Conservation (phyloP, 805 yeast species). For the Metschnikowia kunwiensis region DNA sequence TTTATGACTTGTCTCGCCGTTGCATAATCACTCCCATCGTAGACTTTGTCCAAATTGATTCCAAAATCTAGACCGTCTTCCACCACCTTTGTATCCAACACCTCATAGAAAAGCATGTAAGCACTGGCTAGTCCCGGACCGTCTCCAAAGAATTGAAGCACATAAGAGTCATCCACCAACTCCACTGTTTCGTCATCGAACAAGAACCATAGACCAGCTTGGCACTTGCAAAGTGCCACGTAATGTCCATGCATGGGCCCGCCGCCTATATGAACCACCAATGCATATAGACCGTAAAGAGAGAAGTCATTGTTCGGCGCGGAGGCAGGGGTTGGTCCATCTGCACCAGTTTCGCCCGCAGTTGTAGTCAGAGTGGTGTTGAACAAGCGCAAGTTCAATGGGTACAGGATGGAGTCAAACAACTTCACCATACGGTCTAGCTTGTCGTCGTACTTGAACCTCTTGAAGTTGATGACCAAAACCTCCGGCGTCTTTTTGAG, state of each 20-base stretch:
- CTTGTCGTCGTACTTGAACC: conserved; percentile 88
- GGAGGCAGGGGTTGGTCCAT: background rate
- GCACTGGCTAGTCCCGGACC: conserved; percentile 88
- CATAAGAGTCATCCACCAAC: conserved; percentile 77
- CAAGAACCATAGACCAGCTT: conserved; percentile 78
- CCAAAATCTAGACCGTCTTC: conserved; percentile 38
- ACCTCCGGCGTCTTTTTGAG: conserved; percentile 73
- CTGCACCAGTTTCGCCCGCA: conserved; percentile 3
- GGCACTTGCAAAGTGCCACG: conserved; percentile 79
- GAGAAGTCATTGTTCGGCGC: conserved; percentile 35
- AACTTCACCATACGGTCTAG: conserved; percentile 79
- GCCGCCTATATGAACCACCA: conserved; percentile 93
- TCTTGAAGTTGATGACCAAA: conserved; percentile 78
- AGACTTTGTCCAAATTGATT: conserved; percentile 75
- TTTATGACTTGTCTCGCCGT: conserved; percentile 12
- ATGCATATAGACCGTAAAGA: conserved; percentile 76
- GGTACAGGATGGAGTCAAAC: conserved; percentile 81
- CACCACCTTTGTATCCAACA: conserved; percentile 39
- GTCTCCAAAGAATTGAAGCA: conserved; percentile 83
- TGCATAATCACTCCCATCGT: conserved; percentile 46
- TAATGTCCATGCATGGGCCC: conserved; percentile 98
- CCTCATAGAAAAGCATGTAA: conserved; percentile 77
- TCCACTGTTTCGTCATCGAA: conserved; percentile 97
- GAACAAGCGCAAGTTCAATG: conserved; percentile 65
- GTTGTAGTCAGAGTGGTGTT: conserved; percentile 46